These are phyloP conservation scores for Zymoseptoria pseudotritici DNA, from an alignment of 2,329 filamentous ascomycete species.

Conservation along the genomic window DNA sequence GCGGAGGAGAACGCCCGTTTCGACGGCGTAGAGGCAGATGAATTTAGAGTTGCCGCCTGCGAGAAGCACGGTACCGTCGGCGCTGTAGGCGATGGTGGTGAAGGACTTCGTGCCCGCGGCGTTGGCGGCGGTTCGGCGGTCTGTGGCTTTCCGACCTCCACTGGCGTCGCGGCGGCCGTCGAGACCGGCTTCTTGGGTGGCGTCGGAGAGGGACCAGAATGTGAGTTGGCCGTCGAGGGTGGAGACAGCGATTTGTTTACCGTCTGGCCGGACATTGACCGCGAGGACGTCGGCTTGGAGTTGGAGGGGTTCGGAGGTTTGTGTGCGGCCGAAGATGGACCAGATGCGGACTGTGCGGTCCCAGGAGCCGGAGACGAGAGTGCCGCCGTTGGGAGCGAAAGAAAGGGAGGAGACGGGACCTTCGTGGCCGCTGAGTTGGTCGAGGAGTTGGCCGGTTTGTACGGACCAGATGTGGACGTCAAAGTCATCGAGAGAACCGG, in stretches of 20 bases:
- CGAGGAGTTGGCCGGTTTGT: conserved; percentile 89
- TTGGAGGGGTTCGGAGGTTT: conserved; percentile 90
- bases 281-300: conserved; percentile 84
- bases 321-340: conserved; percentile 89
- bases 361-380: conserved; percentile 89
- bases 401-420: conserved; percentile 82
- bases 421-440: conserved; percentile 85
- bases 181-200: conserved; percentile 74
- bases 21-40: conserved; percentile 94
- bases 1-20: conserved; percentile 82
- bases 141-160: conserved; percentile 79
- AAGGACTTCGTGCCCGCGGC: conserved; percentile 86
- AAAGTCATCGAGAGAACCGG: conserved; percentile 90
- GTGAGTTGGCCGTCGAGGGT: conserved; percentile 89
- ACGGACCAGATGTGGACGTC: conserved; percentile 99
- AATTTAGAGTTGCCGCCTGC: conserved; percentile 97
- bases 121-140: conserved; percentile 86
- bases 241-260: conserved; percentile 81
- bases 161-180: conserved; percentile 90
- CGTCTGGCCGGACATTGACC: conserved; percentile 82
- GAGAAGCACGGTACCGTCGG: conserved; percentile 82
- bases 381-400: conserved; percentile 79
- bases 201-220: conserved; percentile 89
- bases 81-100: conserved; percentile 79
- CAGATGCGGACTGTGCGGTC: conserved; percentile 91